phyloP scores from a whole-genome alignment of 1,284 basidiomycete genomes.

The Meripilus lineatus region DNA sequence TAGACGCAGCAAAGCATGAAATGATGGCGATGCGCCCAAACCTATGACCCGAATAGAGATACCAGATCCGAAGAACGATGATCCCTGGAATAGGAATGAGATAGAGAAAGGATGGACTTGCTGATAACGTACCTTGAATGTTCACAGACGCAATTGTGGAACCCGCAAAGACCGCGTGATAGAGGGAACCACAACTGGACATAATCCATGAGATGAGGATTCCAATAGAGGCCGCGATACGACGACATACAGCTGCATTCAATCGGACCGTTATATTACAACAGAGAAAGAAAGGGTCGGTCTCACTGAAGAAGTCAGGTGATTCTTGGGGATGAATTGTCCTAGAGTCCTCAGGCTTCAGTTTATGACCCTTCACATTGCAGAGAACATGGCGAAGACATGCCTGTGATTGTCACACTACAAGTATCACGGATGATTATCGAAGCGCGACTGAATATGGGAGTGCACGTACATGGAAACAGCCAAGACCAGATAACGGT shows the following conservation, averaged over 20 bases:
- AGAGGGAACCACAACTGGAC: no score
- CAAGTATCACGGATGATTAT: not conserved
- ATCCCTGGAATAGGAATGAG: constrained; percentile 19
- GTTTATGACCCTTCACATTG: no score
- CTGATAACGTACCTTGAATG: constrained; percentile 16
- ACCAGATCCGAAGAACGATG: constrained; percentile 25
- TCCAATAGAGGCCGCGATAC: not conserved
- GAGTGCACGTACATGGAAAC: not conserved
- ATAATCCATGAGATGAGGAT: not conserved
- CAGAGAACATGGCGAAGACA: no score
- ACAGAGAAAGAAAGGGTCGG: not conserved
- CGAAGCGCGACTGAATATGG: not conserved
- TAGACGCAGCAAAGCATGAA: constrained; percentile 13
- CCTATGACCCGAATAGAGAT: constrained; percentile 20
- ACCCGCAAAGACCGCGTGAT: constrained; percentile 4
- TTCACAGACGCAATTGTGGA: constrained; percentile 11
- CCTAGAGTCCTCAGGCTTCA: no score
- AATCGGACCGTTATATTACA: no score
- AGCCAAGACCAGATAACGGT: constrained; percentile 19
- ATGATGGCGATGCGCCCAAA: constrained; percentile 14
- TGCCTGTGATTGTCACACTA: not conserved
- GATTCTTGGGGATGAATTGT: no score
- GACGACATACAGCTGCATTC: no score
- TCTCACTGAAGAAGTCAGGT: not conserved
- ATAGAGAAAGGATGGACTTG: not conserved